These are phyloP conservation scores for Paecilomyces dactylethromorphus DNA, from an alignment of 2,329 filamentous ascomycete species.

Conservation along the genomic window DNA sequence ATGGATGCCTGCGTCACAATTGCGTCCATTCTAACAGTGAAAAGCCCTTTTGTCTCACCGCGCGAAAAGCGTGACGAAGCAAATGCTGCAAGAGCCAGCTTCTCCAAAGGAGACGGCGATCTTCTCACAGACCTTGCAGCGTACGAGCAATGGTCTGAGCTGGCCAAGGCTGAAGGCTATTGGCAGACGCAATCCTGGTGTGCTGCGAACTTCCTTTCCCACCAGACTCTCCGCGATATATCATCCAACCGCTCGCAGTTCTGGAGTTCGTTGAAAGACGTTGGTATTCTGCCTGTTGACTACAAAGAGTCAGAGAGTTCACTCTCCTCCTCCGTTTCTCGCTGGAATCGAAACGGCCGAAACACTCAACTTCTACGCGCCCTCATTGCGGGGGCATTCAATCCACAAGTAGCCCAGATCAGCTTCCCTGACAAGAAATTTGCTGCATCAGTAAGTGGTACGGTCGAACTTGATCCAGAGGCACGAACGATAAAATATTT, in stretches of 20 bases:
- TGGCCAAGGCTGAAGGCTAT: constrained; percentile 45
- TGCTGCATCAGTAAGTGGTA: constrained; percentile 75
- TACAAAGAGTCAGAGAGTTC: constrained; percentile 24
- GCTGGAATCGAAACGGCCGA: constrained; percentile 26
- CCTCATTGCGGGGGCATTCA: constrained; percentile 65
- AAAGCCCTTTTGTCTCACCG: constrained; percentile 79
- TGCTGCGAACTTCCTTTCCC: constrained; percentile 75
- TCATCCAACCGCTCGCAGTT: constrained; percentile 80
- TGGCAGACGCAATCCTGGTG: constrained; percentile 62
- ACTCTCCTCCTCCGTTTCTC: constrained; percentile 40
- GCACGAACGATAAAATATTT: constrained; percentile 90
- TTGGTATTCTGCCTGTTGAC: constrained; percentile 64
- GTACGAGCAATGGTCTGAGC: constrained; percentile 73
- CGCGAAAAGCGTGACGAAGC: constrained; percentile 76
- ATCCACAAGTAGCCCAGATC: constrained; percentile 85
- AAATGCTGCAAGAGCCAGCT: constrained; percentile 66
- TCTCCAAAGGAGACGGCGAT: constrained; percentile 75
- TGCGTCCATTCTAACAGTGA: constrained; percentile 83
- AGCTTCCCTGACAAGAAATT: constrained; percentile 96
- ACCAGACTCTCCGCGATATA: constrained; percentile 81
- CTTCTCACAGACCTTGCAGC: constrained; percentile 80
- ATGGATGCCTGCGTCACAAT: constrained; percentile 83
- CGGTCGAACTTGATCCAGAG: constrained; percentile 88
- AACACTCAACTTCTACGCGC: constrained; percentile 56
- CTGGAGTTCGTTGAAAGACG: constrained; percentile 75